Percentiles rank a stretch among this genome's conserved stretches.
phyloP scores from a whole-genome alignment of 1,139 yeast species.

The Geotrichum klebahnii region DNA sequence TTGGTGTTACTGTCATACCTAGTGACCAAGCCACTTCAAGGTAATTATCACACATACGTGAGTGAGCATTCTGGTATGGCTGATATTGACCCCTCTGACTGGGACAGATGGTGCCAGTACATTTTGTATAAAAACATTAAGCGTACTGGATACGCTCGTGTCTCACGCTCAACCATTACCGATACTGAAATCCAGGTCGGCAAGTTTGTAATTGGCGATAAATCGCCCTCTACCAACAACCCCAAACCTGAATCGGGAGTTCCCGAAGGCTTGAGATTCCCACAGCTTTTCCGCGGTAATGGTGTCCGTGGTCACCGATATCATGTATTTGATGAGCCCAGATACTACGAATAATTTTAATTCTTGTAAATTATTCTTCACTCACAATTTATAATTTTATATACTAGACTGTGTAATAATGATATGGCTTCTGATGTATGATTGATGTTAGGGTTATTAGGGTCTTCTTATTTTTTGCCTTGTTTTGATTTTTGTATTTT shows the following conservation, averaged over 20 bases:
- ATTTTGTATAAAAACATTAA: conserved; percentile 80
- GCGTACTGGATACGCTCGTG: conserved; percentile 90
- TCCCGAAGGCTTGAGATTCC: conserved; percentile 67
- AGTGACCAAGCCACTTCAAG: conserved; percentile 80
- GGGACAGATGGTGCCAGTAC: conserved; percentile 99
- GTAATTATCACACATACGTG: conserved; percentile 88
- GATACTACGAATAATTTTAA: conserved; percentile 55
- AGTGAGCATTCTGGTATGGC: conserved; percentile 80
- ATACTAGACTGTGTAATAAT: no score
- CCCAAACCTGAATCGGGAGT: conserved; percentile 54
- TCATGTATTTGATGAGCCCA: conserved; percentile 86
- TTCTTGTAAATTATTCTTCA: background rate
- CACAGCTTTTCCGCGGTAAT: conserved; percentile 77
- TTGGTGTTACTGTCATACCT: conserved; percentile 78
- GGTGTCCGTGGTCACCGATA: conserved; percentile 92
- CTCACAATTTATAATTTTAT: no score
- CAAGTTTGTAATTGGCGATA: conserved; percentile 63
- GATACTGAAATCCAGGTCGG: conserved; percentile 96
- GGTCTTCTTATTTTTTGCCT: no score
- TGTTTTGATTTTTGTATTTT: no score
- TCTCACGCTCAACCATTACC: conserved; percentile 87
- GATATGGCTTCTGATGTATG: no score
- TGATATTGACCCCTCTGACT: conserved; percentile 88
- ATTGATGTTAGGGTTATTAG: no score
- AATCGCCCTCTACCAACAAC: conserved; percentile 51